These are phyloP conservation scores for Proliferodiscus dingleyae DNA, from an alignment of 2,329 filamentous ascomycete genomes.

Conservation along the genomic window DNA sequence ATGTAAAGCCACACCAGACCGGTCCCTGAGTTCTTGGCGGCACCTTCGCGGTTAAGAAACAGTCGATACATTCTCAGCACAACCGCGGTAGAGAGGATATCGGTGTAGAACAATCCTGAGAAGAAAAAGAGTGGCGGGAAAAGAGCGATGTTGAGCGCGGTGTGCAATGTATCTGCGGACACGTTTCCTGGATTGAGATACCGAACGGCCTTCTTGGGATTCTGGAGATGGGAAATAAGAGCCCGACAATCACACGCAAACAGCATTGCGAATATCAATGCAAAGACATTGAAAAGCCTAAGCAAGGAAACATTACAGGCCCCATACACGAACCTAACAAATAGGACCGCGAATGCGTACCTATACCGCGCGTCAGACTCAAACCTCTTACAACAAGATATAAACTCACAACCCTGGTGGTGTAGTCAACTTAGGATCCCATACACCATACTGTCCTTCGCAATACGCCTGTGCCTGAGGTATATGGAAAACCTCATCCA, in stretches of 20 bases:
- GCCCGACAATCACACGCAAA: constrained; percentile 25
- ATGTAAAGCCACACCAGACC: constrained; percentile 35
- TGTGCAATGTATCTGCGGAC: constrained; percentile 39
- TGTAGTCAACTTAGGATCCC: constrained; percentile 97
- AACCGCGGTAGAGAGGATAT: constrained; percentile 73
- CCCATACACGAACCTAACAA: constrained; percentile 29
- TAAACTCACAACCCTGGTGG: constrained; percentile 72
- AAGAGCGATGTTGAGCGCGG: constrained; percentile 71
- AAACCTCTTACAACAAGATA: constrained; percentile 11
- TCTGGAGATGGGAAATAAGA: constrained; percentile 10
- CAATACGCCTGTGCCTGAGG: constrained; percentile 90
- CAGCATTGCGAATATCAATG: constrained; percentile 38
- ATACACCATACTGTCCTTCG: constrained; percentile 64
- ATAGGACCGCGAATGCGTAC: constrained; percentile 43
- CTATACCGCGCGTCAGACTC: background rate
- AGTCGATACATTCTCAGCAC: constrained; percentile 67
- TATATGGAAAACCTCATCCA: constrained; percentile 80
- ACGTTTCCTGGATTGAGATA: constrained; percentile 6
- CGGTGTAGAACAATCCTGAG: constrained; percentile 90
- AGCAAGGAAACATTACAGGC: constrained; percentile 40
- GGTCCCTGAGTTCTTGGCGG: constrained; percentile 10
- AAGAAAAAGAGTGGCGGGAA: constrained; percentile 97
- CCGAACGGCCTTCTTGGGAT: constrained; percentile 4
- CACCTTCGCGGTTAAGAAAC: constrained; percentile 38
- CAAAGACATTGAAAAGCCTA: constrained; percentile 44